These are phyloP conservation scores for Toxicodendron radicans DNA, from an alignment of 345 rosid genomes.

Conservation along the genomic window DNA sequence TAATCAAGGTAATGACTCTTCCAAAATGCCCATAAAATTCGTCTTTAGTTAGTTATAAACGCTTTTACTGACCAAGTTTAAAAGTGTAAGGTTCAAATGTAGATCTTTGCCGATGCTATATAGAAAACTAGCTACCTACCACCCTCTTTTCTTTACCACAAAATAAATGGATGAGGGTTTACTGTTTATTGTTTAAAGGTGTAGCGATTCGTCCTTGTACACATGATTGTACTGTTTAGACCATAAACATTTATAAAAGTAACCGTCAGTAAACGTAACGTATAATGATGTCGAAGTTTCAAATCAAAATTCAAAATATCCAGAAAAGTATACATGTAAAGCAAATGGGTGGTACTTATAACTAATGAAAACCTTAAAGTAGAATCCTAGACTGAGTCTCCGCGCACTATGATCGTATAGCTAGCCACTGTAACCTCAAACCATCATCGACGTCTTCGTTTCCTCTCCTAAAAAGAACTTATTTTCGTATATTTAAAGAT, in stretches of 20 bases:
- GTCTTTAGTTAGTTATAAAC: slow-evolving; percentile 44
- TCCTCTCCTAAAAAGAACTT: background rate
- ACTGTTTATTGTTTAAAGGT: slow-evolving; percentile 19
- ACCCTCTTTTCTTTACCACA: slow-evolving; percentile 23
- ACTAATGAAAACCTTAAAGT: background rate
- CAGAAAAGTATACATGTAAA: background rate
- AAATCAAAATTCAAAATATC: background rate
- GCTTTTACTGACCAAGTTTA: slow-evolving; percentile 26
- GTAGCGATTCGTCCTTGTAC: background rate
- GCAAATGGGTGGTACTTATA: background rate
- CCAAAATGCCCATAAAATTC: slow-evolving; percentile 24
- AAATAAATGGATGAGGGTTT: slow-evolving; percentile 16
- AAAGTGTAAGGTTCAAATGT: slow-evolving; percentile 26
- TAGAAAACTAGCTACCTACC: slow-evolving; percentile 47
- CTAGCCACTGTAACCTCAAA: background rate
- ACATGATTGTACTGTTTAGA: slow-evolving; percentile 22
- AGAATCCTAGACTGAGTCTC: background rate
- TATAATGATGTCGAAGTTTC: slow-evolving; percentile 5
- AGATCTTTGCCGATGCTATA: slow-evolving; percentile 14
- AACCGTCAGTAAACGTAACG: slow-evolving; percentile 25
- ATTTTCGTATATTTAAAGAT: too few species aligned
- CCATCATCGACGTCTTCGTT: background rate
- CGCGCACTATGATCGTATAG: background rate
- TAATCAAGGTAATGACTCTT: slow-evolving; percentile 24
- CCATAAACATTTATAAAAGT: slow-evolving; percentile 25